Evolutionary conservation across 2,329 filamentous ascomycete genomes (phyloP).

Genomic region (Alternaria arborescens): DNA sequence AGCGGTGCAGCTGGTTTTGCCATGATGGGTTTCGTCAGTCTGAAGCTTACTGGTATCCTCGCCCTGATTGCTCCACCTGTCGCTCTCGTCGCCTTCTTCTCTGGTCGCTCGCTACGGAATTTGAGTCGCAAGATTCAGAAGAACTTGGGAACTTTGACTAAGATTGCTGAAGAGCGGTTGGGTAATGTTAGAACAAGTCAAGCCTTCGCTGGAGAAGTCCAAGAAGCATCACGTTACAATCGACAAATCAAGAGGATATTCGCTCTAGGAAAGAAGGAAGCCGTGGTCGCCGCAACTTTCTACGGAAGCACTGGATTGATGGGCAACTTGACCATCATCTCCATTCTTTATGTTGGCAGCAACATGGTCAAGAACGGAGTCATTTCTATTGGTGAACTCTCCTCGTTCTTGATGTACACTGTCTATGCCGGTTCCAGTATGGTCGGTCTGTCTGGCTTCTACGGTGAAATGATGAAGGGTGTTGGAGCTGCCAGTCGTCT

Average conservation of each 20-base stretch:
- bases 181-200: conserved; percentile 97
- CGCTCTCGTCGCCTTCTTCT: conserved; percentile 88
- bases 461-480: conserved; percentile 98
- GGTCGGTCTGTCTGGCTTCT: conserved; percentile 94
- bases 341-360: conserved; percentile 88
- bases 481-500: conserved; percentile 95
- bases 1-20: conserved; percentile 88
- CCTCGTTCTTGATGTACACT: conserved; percentile 98
- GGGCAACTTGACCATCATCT: conserved; percentile 95
- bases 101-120: conserved; percentile 87
- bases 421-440: conserved; percentile 86
- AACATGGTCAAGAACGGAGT: conserved; percentile 85
- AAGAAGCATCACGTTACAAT: conserved; percentile 92
- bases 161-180: conserved; percentile 96
- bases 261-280: conserved; percentile 83
- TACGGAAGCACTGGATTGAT: conserved; percentile 87
- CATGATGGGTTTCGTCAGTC: conserved; percentile 95
- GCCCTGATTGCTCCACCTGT: conserved; percentile 89
- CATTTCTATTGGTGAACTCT: conserved; percentile 90
- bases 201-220: conserved; percentile 91
- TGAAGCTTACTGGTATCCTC: conserved; percentile 87
- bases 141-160: conserved; percentile 90
- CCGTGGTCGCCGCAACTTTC: conserved; percentile 88
- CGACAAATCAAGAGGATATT: conserved; percentile 92
- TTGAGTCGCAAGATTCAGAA: conserved; percentile 92